Evolutionary conservation across 2,329 filamentous ascomycete genomes (phyloP).

Genomic region (Sarocladium oryzae): DNA sequence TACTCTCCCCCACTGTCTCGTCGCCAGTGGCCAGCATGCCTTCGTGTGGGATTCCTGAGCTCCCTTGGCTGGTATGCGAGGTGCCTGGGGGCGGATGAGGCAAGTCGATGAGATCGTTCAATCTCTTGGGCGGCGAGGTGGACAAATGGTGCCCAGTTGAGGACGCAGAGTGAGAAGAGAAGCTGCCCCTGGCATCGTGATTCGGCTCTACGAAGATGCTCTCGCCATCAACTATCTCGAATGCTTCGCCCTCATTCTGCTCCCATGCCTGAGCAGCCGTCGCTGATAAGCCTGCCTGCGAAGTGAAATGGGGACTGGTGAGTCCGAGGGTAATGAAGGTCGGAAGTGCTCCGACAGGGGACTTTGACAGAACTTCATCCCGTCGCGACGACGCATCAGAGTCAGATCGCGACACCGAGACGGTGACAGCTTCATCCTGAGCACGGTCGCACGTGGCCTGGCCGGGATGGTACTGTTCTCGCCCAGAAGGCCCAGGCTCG

Average conservation of each 20-base stretch:
- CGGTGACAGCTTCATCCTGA: not conserved
- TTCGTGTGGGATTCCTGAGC: not conserved
- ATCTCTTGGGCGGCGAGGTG: not conserved
- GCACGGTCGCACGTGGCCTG: not conserved
- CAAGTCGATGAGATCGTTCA: not conserved
- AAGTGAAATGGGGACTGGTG: not conserved
- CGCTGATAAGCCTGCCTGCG: not conserved
- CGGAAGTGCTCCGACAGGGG: not conserved
- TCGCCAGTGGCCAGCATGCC: not conserved
- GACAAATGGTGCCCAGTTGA: not conserved
- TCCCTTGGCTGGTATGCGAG: not conserved
- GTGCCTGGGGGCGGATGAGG: not conserved
- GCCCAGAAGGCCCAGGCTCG: not conserved
- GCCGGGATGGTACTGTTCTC: not conserved
- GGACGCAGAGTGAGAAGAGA: not conserved
- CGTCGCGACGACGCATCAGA: not conserved
- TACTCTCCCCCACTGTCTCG: not conserved
- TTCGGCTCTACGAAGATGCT: too few relatives aligned
- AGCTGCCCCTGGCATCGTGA: not conserved
- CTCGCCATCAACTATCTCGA: not conserved
- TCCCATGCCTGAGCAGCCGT: not conserved
- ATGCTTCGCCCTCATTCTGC: not conserved
- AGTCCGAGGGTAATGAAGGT: not conserved
- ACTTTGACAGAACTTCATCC: not conserved
- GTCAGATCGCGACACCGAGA: not conserved